Evolutionary conservation across 305 asterid species (phyloP).

Genomic region (Nicotiana rustica): DNA sequence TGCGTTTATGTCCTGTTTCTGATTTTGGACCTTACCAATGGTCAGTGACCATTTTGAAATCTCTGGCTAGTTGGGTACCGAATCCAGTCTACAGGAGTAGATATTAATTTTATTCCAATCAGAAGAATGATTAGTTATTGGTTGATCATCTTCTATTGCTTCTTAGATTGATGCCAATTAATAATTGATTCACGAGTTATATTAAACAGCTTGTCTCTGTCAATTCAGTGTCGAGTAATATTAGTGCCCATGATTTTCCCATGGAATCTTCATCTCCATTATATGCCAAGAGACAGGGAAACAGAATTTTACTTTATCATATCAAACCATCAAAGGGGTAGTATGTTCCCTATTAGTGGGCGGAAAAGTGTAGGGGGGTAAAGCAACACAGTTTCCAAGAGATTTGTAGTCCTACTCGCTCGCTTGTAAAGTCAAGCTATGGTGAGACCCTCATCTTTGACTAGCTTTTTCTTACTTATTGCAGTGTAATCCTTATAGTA

Average conservation of each 20-base stretch:
- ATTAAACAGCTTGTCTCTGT: background rate
- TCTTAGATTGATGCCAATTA: background rate
- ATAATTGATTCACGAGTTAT: background rate
- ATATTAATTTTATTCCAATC: background rate
- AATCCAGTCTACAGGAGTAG: background rate
- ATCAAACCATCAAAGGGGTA: background rate
- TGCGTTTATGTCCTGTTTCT: background rate
- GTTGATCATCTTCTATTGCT: background rate
- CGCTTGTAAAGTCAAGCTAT: background rate
- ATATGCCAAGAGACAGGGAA: slow-evolving; percentile 8
- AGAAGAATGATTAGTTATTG: background rate
- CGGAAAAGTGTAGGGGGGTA: background rate
- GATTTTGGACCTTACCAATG: background rate
- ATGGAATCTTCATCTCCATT: background rate
- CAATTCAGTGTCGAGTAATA: background rate
- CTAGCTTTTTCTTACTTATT: background rate
- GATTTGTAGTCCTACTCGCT: background rate
- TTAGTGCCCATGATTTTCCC: background rate
- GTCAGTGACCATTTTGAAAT: background rate
- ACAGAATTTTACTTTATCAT: background rate
- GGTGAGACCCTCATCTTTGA: slow-evolving; percentile 2
- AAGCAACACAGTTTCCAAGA: background rate
- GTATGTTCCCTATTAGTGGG: background rate
- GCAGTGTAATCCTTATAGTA: background rate
- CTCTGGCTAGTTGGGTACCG: background rate